Base-by-base conservation (phyloP, 2,329 filamentous ascomycete species). In the Cordyceps javanica region DNA sequence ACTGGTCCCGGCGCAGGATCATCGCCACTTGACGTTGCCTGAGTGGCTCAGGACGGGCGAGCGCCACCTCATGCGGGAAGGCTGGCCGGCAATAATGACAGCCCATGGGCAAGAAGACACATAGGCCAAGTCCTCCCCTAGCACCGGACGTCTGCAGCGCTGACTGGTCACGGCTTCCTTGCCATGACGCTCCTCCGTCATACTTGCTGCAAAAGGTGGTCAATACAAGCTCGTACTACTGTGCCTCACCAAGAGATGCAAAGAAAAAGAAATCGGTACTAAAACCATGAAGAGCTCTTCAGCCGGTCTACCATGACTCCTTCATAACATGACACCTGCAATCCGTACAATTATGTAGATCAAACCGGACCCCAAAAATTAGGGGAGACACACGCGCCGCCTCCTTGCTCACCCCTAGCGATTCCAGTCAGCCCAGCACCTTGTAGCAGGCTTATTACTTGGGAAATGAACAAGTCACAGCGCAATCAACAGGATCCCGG, bases 1-100 rank as follows among this genome's bases (percentile, higher is more conserved):
- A 16, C 34, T 51, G 48, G 48, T 39, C 34, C 48, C 26, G 48
- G 30, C 48, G 48, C 26, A 55, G 52, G 21, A 56, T 56, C 54
- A 41, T 56, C 54, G 44, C 54, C 54, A 55, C 52, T 55, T 44
- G 52, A 42, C 39, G 51, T 38, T 13, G 51, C 34, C 39, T 54
- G 38, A 55, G 52, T 55, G 52, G 52, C 52, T 55, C 14, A 44
- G 21, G 32, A 28, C 13, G 30, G 14, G 25, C 14, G 28, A 11
- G 13, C 34, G 34, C 34, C 34, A 36, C 46, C 34, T n/a, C 21
- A 36, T 41, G 28, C 51, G 25, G 50, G 19, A 53, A 42, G 26
- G 28, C 39, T 54, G 39, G 38, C 38, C 28, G 38, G 39, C 23
- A 51, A 52, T 52, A 39, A 41, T 42, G 13, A 23, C 28, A 28